Conservation (phyloP, 2,329 filamentous ascomycete species). For the Penicillium sp. region DNA sequence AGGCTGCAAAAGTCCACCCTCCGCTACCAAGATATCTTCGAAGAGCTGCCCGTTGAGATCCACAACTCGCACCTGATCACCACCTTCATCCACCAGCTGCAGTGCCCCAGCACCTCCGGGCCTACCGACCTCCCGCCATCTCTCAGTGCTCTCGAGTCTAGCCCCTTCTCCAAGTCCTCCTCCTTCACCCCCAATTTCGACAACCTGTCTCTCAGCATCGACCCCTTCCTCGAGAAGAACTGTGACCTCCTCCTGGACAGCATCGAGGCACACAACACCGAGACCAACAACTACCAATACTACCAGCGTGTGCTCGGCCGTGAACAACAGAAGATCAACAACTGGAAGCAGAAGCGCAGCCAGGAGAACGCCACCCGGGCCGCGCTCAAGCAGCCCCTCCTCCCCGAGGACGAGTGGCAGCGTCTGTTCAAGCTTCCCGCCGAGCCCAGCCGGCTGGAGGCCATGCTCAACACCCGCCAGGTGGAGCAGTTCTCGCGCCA, state of each 20-base stretch:
- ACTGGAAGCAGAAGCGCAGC: conserved; percentile 96
- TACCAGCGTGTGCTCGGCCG: conserved; percentile 91
- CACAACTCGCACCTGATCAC: conserved; percentile 98
- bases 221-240: conserved; percentile 97
- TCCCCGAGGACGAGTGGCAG: conserved; percentile 98
- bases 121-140: conserved; percentile 75
- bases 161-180: conserved; percentile 55
- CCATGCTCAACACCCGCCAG: conserved; percentile 91
- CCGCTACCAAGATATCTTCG: conserved; percentile 87
- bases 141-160: conserved; percentile 71
- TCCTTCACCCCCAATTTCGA: conserved; percentile 87
- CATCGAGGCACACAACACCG: conserved; percentile 97
- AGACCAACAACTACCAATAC: conserved; percentile 98
- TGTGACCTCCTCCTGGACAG: conserved; percentile 93
- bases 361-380: conserved; percentile 84
- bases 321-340: conserved; percentile 93
- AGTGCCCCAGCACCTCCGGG: conserved; percentile 61
- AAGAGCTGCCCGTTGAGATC: conserved; percentile 83
- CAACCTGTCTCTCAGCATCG: conserved; percentile 85
- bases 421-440: conserved; percentile 95
- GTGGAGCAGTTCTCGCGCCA: conserved; percentile 98
- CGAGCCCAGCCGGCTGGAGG: conserved; percentile 89
- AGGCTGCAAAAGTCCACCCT: conserved; percentile 94
- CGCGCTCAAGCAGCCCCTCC: conserved; percentile 79
- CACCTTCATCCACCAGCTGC: conserved; percentile 89